Evolutionary conservation across 495 filamentous ascomycete species (phyloP), one percentile per base, ranked within the genome.

Genomic region (Aspergillus leporis): DNA sequence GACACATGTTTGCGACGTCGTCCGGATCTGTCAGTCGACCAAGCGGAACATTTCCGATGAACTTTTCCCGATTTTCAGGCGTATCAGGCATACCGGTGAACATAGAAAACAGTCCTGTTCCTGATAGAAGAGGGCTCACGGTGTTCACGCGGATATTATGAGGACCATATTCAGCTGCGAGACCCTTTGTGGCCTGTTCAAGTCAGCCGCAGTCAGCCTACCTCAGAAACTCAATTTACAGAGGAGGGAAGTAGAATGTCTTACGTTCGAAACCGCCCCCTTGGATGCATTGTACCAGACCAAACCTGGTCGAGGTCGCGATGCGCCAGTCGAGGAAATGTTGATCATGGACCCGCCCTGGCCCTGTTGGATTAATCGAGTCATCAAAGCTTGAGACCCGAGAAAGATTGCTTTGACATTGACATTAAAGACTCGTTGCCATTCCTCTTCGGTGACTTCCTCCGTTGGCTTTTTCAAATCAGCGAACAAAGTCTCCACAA

Each of bases 231-330:
- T 51, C 49, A 4, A 12, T 47, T 0, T 55, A 49, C 48, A 10
- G 28, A 28, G 22, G 55, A 32, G 32, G 34, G 10, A 57, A 25
- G 18, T 53, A 49, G 48, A 41, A 43, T 12, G 34, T 13, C 74
- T 19, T 66, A 85, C 86, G 66, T 87, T 88, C 36, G 80, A 79
- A 5, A 88, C 83, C 23, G 87, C 85, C 3, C 81, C 85, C 67
- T 90, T 90, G 34, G 81, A 83, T 3, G 84, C 82, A 64, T 88
- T 90, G 63, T 90, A 90, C 85, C 85, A 88, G 12, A 87, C 85
- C 55, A 90, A 71, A 3, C 85, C 83, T 5, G 85, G 84, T n/a
- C 86, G 76, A 3, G 86, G 86, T 53, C 86, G 76, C 22, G 77
- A 80, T 9, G 83, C 83, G 5, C 85, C 86, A 30, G 86, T 86